phyloP scores from a whole-genome alignment of 2,329 filamentous ascomycete genomes.

The Alternaria gansuensis region DNA sequence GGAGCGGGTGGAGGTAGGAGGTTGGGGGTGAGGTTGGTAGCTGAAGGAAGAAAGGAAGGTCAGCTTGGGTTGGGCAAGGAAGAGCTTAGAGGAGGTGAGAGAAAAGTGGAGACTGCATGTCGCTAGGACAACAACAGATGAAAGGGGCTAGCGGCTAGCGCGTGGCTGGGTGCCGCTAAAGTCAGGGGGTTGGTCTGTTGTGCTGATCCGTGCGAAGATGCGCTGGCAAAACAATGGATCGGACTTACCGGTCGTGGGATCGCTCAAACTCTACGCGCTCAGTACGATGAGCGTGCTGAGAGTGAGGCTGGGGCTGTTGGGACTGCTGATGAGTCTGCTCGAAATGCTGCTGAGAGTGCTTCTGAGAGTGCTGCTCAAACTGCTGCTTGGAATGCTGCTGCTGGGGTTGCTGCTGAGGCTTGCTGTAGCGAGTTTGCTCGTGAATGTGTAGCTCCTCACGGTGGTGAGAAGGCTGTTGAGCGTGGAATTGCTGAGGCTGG shows the following conservation, averaged over 20 bases:
- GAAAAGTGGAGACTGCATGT: slow-evolving; percentile 52
- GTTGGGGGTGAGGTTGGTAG: slow-evolving; percentile 65
- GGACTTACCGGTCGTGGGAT: slow-evolving; percentile 45
- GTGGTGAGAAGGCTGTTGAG: slow-evolving; percentile 26
- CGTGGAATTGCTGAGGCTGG: slow-evolving; percentile 11
- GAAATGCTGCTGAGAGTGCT: slow-evolving; percentile 1
- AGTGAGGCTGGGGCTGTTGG: slow-evolving; percentile 15
- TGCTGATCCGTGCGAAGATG: slow-evolving; percentile 43
- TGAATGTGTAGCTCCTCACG: slow-evolving; percentile 34
- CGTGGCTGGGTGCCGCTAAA: slow-evolving; percentile 47
- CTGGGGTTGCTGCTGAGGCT: slow-evolving; percentile 12
- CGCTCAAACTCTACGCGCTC: slow-evolving; percentile 42
- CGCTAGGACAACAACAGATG: slow-evolving; percentile 54
- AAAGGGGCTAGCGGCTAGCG: slow-evolving; percentile 45
- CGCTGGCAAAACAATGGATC: slow-evolving; percentile 42
- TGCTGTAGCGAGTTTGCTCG: slow-evolving; percentile 19
- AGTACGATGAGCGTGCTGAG: slow-evolving; percentile 24
- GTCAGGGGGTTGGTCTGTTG: slow-evolving; percentile 47
- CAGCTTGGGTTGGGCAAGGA: slow-evolving; percentile 48
- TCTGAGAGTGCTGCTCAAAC: background rate
- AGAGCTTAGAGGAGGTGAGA: slow-evolving; percentile 44
- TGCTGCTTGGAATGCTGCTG: slow-evolving; percentile 3
- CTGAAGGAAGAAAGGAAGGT: slow-evolving; percentile 56
- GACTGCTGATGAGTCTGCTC: slow-evolving; percentile 6
- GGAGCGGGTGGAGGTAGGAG: slow-evolving; percentile 67